Base-by-base conservation (phyloP, 2,329 filamentous ascomycete species). In the Penicillium sp. region DNA sequence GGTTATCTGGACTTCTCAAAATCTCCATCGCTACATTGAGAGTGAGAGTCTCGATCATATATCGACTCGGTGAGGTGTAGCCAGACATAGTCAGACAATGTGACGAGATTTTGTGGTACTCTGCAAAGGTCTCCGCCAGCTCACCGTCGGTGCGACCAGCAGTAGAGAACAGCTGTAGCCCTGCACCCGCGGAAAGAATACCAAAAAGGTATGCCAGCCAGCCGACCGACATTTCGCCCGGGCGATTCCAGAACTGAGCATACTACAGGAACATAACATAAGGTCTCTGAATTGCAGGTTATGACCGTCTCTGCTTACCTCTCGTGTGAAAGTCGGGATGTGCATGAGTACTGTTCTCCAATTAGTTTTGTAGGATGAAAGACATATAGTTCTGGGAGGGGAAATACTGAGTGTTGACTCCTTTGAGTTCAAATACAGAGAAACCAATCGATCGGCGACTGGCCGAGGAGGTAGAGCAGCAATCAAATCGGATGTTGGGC, bases 31-130 rank as follows among this genome's bases (percentile, higher is more conserved):
- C 50, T 2, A 57, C 43, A 27, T 52, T 56, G 5, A 59, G n/a
- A 4, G 53, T 40, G 3, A 60, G 43, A 4, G 57, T 53, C 37
- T 63, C 57, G 12, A 62, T 47, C 38, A 60, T 62, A 47, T 58
- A 59, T 34, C 47, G 46, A 9, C 59, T 59, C 4, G 59, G 58
- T 2, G 45, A 49, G 2, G 58, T 58, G 18, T 61, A 62, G 11
- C 56, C 53, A 24, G 55, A 54, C 37, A 51, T 49, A n/a, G 48
- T 50, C 3, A 62, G 47, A 36, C 57, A 60, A 32, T 55, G 49
- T 8, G 55, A 51, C 9, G 51, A 49, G 12, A 46, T 45, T 75
- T 58, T 80, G 74, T 43, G 81, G 59, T 65, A 77, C 9, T 49
- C 44, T n/a, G 47, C 47, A 34, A 59, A 56, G 11, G 47, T 35